Percentiles rank a stretch among this genome's conserved stretches.
These are phyloP conservation scores for Monosporozyma solicola DNA, from an alignment of 805 yeast genomes.

Conservation along the genomic window DNA sequence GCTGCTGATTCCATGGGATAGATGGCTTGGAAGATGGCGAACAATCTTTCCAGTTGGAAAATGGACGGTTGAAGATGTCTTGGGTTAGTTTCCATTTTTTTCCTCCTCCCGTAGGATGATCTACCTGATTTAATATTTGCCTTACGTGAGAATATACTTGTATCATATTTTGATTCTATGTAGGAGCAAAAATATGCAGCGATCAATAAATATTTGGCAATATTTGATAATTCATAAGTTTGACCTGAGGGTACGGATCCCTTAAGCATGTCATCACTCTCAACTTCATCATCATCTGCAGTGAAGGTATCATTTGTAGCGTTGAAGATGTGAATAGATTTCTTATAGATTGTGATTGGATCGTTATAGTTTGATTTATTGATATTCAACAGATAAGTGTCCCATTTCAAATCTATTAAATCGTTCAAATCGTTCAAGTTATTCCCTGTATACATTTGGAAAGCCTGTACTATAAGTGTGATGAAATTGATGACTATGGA, in stretches of 20 bases:
- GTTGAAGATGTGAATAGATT: slow-evolving; percentile 22
- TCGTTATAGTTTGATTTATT: slow-evolving; percentile 15
- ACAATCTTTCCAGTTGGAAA: slow-evolving; percentile 68
- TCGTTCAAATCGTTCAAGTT: slow-evolving; percentile 21
- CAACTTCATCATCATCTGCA: slow-evolving; percentile 6
- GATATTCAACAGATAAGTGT: slow-evolving; percentile 12
- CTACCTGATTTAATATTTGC: slow-evolving; percentile 38
- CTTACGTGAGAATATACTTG: slow-evolving; percentile 54
- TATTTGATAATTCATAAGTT: slow-evolving; percentile 43
- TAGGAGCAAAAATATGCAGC: slow-evolving; percentile 82
- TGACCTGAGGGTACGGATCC: not conserved
- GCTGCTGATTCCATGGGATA: slow-evolving; percentile 33
- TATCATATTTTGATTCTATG: slow-evolving; percentile 59
- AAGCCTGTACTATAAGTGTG: slow-evolving; percentile 23
- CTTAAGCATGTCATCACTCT: no score
- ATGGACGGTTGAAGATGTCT: slow-evolving; percentile 60
- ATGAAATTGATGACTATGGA: slow-evolving; percentile 17
- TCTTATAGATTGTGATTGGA: slow-evolving; percentile 26
- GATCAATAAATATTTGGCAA: slow-evolving; percentile 62
- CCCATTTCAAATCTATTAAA: slow-evolving; percentile 27
- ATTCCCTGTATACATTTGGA: slow-evolving; percentile 28
- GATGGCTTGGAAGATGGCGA: slow-evolving; percentile 72
- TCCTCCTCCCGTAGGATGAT: slow-evolving; percentile 33
- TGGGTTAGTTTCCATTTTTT: slow-evolving; percentile 44
- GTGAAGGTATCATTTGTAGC: slow-evolving; percentile 29